Conservation (phyloP, 2,329 filamentous ascomycete genomes). For the Diaporthe eres region DNA sequence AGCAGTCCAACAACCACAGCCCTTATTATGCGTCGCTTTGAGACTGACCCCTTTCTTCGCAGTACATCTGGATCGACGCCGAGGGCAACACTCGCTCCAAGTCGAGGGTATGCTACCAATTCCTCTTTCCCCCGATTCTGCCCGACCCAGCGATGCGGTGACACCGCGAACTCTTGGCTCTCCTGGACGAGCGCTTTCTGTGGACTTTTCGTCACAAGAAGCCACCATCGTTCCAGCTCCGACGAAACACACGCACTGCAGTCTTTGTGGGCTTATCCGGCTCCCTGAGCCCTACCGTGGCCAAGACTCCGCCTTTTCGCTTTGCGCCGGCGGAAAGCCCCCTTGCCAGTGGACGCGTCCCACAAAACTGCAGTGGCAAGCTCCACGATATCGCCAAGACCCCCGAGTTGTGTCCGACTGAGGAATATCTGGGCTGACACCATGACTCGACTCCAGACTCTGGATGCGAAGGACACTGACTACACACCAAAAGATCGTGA, state of each 20-base stretch:
- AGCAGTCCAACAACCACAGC: neutral
- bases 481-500: slow-evolving; percentile 63
- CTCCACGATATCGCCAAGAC: slow-evolving; percentile 30
- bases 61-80: slow-evolving; percentile 97
- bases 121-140: neutral
- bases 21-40: neutral
- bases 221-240: too few species aligned
- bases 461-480: slow-evolving; percentile 59
- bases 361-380: slow-evolving; percentile 30
- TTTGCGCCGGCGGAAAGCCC: slow-evolving; percentile 17
- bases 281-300: neutral
- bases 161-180: slow-evolving; percentile 27
- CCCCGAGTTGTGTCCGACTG: slow-evolving; percentile 11
- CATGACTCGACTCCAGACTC: slow-evolving; percentile 56
- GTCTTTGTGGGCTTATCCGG: slow-evolving; percentile 15
- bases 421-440: slow-evolving; percentile 23
- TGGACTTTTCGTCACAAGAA: slow-evolving; percentile 7
- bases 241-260: neutral
- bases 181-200: slow-evolving; percentile 25
- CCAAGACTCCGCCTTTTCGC: slow-evolving; percentile 13
- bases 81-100: slow-evolving; percentile 90
- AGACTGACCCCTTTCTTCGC: neutral
- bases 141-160: slow-evolving; percentile 22
- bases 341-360: slow-evolving; percentile 4
- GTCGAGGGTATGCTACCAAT: slow-evolving; percentile 82